Evolutionary conservation across 2,329 filamentous ascomycete species (phyloP), one percentile per base, ranked within the genome.

Genomic region (Zopfia rhizophila): DNA sequence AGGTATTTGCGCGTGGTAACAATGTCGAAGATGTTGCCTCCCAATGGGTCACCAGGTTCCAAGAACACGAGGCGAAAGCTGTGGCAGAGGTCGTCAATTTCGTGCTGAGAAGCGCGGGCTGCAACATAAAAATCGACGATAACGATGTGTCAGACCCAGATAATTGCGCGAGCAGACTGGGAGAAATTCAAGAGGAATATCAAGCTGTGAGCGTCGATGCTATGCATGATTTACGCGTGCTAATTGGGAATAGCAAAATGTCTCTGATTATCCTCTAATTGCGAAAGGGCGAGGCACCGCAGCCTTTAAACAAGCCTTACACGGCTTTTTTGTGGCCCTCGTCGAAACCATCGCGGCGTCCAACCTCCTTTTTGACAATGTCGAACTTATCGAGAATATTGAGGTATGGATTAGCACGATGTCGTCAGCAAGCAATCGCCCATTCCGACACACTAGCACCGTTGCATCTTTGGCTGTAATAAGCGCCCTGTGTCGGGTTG

Each of bases 381-480:
- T 76, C 24, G 82, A 87, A 21, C 78, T 99, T 38, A 85, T 96
- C 63, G 91, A 97, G 68, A 96, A 96, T 65, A 82, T 97, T 35
- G 86, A 91, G 58, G 82, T 90, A 46, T 99, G 94, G 94, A 80
- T 97, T 49, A 87, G 87, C 27, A 89, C 90, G 48, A 90, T 99
- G 88, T 94, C 93, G 3, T 94, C 91, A 3, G 92, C 91, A 0
- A 82, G 85, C 3, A 86, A 93, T 51, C 86, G 94, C 43, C 91
- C 94, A 2, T 97, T 99, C 73, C 84, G 94, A 55, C 94, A 99
- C 72, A 99, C 94, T 0, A 89, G 92, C 1, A 96, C 93, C 2
- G 87, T 94, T 0, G 87, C 93, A 17, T 87, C 90, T 1, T 77
- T 97, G 23, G 82, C 90, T 12, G 87, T 96, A 55, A 87, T 90